Conservation (phyloP, 768 basidiomycete genomes). For the Mycena metata region DNA sequence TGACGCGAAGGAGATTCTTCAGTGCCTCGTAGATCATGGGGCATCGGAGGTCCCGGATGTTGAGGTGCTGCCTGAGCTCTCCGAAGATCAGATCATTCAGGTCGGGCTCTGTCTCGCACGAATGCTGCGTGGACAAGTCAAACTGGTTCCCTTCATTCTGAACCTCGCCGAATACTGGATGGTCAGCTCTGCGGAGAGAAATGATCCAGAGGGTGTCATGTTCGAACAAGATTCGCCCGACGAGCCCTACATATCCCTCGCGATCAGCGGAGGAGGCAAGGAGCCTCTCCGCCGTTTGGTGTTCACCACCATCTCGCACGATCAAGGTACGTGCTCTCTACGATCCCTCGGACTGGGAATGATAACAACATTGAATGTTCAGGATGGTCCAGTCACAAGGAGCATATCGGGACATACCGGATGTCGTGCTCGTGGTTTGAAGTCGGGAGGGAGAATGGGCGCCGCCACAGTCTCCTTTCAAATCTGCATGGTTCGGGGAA, state of each 20-base stretch:
- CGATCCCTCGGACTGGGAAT: background rate
- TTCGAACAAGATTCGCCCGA: background rate
- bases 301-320: constrained; percentile 1
- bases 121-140: background rate
- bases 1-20: background rate
- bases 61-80: background rate
- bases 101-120: background rate
- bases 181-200: background rate
- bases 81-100: background rate
- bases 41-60: constrained; percentile 1
- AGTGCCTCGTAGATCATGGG: background rate
- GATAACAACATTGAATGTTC: background rate
- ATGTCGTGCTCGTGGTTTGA: constrained; percentile 2
- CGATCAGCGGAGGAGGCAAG: background rate
- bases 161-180: constrained; percentile 10
- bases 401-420: constrained; percentile 7
- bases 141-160: constrained; percentile 5
- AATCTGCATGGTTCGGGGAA: constrained; percentile 4
- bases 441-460: background rate
- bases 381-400: constrained; percentile 7
- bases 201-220: background rate
- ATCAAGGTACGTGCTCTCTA: background rate
- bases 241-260: background rate
- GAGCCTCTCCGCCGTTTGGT: background rate
- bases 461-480: background rate